phyloP scores from a whole-genome alignment of 345 rosid genomes.

The Euclidium syriacum region DNA sequence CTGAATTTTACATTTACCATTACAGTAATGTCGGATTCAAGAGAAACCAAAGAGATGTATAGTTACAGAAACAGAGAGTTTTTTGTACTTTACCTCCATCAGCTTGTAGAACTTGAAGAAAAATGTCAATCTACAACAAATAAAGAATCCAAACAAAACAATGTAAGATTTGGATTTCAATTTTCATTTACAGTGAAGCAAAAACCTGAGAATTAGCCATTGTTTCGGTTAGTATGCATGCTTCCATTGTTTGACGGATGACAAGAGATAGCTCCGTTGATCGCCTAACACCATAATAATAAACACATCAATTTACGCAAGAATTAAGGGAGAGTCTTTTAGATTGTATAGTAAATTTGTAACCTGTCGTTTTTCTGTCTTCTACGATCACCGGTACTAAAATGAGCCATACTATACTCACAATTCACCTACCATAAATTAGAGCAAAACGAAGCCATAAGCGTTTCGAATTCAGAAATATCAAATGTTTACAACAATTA shows the following conservation, averaged over 20 bases:
- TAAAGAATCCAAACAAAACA: not conserved
- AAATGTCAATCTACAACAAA: conserved; percentile 75
- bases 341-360: not conserved
- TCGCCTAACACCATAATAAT: conserved; percentile 50
- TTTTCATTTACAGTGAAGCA: too few relatives aligned
- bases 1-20: conserved; percentile 33
- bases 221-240: conserved; percentile 69
- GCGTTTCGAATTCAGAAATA: not conserved
- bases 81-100: conserved; percentile 70
- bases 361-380: conserved; percentile 88
- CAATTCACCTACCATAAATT: conserved; percentile 58
- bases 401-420: conserved; percentile 95
- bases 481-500: too few relatives aligned
- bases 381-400: conserved; percentile 89
- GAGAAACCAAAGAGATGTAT: not conserved
- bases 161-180: not conserved
- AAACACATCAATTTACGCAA: not conserved
- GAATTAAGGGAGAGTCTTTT: not conserved
- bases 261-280: conserved; percentile 93
- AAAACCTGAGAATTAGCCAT: conserved; percentile 95
- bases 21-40: not conserved
- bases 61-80: not conserved
- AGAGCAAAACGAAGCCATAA: not conserved
- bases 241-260: conserved; percentile 95
- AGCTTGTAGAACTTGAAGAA: conserved; percentile 94